Base-by-base conservation (phyloP, 164 flowering plant species). In the Cinnamomum chago region DNA sequence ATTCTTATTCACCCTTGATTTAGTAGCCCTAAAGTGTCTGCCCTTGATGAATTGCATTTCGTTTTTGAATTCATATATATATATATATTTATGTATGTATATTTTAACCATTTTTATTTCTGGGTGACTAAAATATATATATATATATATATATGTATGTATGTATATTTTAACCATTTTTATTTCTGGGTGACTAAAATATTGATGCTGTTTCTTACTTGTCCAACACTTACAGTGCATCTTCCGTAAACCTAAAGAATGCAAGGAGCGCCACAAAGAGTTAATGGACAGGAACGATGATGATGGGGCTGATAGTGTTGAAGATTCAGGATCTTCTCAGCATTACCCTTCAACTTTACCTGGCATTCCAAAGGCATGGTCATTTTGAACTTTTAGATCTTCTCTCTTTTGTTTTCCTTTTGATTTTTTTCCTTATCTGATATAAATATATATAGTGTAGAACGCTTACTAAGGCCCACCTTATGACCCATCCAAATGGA, bases 221-320 rank as follows among this genome's bases (percentile, higher is more conserved):
- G 30, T 73, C 67, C 62, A 58, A 52, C 23, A 18, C 33, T 72
- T 84, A 5, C 86, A 96, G 99, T 88, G 88, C 75, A 86, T 89
- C 65, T 92, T 86, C 73, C 97, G 97, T 67, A 92, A 86, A 79
- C 88, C 98, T 70, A 88, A 87, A 72, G 99, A 96, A 70, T 96
- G 99, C 88, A 92, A 90, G 82, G 98, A 91, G 79, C 93, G 91
- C 52, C 97, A 96, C 85, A 94, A 86, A 71, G 60, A 73, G 67
- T 81, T 94, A 73, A 90, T 96, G 97, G 97, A 96, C 78, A 86
- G 80, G 77, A 82, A 79, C 79, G 79, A 88, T 83, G 91, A 91
- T 78, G 98, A 94, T 84, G 97, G 94, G 27, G 96, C 97, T 75
- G 97, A 89, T 78, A 92, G 97, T 87, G 98, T 94, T 68, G 99